Conservation (phyloP, 345 rosid species). For the Ricinus communis region DNA sequence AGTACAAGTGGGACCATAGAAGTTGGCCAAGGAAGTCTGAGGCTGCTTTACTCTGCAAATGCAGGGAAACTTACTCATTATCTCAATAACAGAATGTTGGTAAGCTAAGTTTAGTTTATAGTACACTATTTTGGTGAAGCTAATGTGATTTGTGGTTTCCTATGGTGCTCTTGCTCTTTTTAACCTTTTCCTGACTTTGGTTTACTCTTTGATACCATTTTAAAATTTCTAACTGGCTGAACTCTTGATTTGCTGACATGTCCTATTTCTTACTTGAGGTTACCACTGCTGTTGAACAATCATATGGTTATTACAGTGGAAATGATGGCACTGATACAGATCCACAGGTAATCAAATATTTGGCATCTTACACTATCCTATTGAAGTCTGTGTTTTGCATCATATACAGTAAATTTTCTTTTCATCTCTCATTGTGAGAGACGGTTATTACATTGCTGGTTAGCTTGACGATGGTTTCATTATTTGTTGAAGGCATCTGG, state of each 20-base stretch:
- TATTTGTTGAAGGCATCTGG: constrained; percentile 75
- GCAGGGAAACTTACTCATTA: constrained; percentile 58
- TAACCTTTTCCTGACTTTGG: background rate
- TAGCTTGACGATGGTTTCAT: background rate
- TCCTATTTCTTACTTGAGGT: constrained; percentile 38
- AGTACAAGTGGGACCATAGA: constrained; percentile 43
- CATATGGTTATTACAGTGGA: constrained; percentile 82
- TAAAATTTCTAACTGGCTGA: constrained; percentile 1
- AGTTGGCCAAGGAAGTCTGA: constrained; percentile 82
- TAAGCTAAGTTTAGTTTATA: constrained; percentile 18
- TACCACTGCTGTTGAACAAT: constrained; percentile 51
- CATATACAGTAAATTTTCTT: constrained; percentile 2
- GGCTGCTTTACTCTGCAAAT: constrained; percentile 54
- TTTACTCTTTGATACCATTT: background rate
- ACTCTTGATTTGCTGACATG: constrained; percentile 4
- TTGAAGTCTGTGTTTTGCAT: background rate
- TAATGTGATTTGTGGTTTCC: constrained; percentile 1
- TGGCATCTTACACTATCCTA: constrained; percentile 4
- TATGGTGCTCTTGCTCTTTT: background rate
- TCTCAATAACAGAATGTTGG: constrained; percentile 58
- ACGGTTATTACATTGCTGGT: constrained; percentile 1
- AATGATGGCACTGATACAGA: constrained; percentile 84
- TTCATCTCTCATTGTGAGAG: constrained; percentile 12
- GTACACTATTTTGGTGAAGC: background rate
- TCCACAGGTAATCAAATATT: constrained; percentile 63